Evolutionary conservation across 164 flowering plant genomes (phyloP), one percentile per base, ranked within the genome.

Genomic region (Vitis vinifera): DNA sequence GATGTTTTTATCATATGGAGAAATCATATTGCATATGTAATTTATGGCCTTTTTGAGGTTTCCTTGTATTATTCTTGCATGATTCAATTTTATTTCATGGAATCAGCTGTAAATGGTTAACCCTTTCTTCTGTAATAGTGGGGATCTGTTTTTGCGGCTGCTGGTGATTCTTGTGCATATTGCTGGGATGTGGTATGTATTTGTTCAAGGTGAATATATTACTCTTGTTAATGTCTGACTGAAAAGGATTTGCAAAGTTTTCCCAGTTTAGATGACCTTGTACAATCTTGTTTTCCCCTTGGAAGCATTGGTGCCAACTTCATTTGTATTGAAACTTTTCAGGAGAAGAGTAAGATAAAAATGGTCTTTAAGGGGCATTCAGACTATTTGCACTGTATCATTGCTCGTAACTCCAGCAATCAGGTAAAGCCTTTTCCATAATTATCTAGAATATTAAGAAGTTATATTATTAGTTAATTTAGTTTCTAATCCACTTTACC

Each of bases 181-280:
- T 87, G 97, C 77, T 93, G 99, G 99, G 99, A 95, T 81, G 76
- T 95, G 99, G 98, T 95, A 90, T 55, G 95, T 83, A 71, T 79
- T 58, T 77, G 64, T 62, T 73, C 55, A 72, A 73, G 78, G 78
- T 81, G 80, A 78, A 75, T 60, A 69, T 51, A 66, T 17, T 30
- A 44, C 10, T 49, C 4, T 55, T 58, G 51, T n/a, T 68, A 52
- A 3, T 65, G 68, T 67, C 57, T 59, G 4, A 29, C 1, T 12
- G 52, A 10, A 49, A 62, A 65, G 44, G 16, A 30, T 55, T 59
- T 27, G 3, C 55, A 2, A 37, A 62, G 4, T 12, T 55, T 64
- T 27, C 17, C 12, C 53, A 14, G 9, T 23, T 29, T 23, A 15
- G 5, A 29, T 8, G 10, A 23, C 60, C 55, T 50, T 63, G n/a